Percentiles rank a stretch among this genome's conserved stretches.
These are phyloP conservation scores for Haplographium delicatum DNA, from an alignment of 495 filamentous ascomycete species.

Conservation along the genomic window DNA sequence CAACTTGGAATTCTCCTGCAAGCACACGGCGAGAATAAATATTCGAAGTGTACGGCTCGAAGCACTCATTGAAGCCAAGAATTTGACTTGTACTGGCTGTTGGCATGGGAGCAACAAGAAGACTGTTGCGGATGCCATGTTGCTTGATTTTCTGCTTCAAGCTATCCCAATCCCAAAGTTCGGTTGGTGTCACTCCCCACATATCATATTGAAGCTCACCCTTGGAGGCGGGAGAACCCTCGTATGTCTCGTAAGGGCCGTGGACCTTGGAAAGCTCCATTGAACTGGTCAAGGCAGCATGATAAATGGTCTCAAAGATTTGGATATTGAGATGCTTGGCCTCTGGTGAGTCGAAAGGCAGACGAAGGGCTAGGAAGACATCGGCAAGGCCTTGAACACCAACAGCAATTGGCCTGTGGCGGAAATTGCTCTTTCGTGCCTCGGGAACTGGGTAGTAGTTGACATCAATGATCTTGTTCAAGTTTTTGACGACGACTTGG, in stretches of 20 bases:
- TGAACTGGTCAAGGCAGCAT: slow-evolving; percentile 86
- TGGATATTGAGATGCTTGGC: slow-evolving; percentile 92
- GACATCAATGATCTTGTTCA: slow-evolving; percentile 96
- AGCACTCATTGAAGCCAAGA: slow-evolving; percentile 97
- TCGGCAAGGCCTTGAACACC: slow-evolving; percentile 99
- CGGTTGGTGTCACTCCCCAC: slow-evolving; percentile 90
- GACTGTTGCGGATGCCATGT: slow-evolving; percentile 87
- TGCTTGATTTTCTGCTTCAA: slow-evolving; percentile 88
- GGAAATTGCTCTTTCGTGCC: slow-evolving; percentile 90
- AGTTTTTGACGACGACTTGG: slow-evolving; percentile 81
- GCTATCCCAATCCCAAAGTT: slow-evolving; percentile 92
- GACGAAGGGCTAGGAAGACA: slow-evolving; percentile 92
- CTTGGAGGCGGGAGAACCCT: slow-evolving; percentile 90
- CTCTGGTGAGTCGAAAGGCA: slow-evolving; percentile 94
- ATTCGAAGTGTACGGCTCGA: slow-evolving; percentile 99
- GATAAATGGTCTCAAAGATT: slow-evolving; percentile 99
- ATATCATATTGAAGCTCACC: slow-evolving; percentile 98
- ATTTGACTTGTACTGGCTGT: slow-evolving; percentile 96
- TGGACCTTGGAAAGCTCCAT: slow-evolving; percentile 75
- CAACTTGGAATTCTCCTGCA: slow-evolving; percentile 97
- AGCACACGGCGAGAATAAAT: slow-evolving; percentile 98
- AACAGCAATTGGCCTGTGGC: slow-evolving; percentile 88
- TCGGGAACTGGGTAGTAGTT: slow-evolving; percentile 96
- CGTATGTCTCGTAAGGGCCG: slow-evolving; percentile 83
- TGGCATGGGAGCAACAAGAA: slow-evolving; percentile 95